Base-by-base conservation (phyloP, 192 early-diverging fungal species). In the Dissophora ornata region DNA sequence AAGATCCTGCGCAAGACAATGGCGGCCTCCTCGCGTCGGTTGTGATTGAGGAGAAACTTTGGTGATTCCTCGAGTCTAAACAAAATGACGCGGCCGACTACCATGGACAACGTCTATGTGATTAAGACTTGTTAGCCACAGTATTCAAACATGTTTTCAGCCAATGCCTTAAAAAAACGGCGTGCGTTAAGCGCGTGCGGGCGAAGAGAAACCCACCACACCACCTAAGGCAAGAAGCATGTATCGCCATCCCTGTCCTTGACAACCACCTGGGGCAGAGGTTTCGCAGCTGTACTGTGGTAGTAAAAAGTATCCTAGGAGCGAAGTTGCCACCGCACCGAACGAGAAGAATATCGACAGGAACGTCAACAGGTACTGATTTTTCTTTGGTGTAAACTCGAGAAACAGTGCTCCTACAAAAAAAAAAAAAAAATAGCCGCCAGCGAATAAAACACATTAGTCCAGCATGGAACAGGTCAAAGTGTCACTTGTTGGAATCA, bases 281-380 rank as follows among this genome's bases (percentile, higher is more conserved):
- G 21, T 15, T 1, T 88, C 88, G 47, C 91, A 94, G 74, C 90
- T 93, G 41, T 81, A 86, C 11, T 71, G 71, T 10, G 93, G 93
- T 41, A 96, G 41, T 8, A 95, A 61, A 16, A 83, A 53, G 65
- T 90, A 87, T 11, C 87, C 93, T 0, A 91, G 42, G 1, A 89
- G 40, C 0, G 92, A 91, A 8, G 91, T 78, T 26, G 93, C 57
- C 25, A 94, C 87, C 16, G 92, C 90, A 3, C 93, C 95, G 50
- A 92, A 80, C 1, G 95, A 93, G 54, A 93, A 96, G 52, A 96
- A 95, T 11, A 93, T 82, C 6, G 92, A 93, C 61, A 96, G 83
- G 45, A 96, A 84, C 0, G 93, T 96, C 69, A 96, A 81, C 40
- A 95, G 80, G 60, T 93, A 87, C 57, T 92, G 92, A 55, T 92